These are phyloP conservation scores for Flaveria linearis DNA, from an alignment of 129 eudicot species.

Conservation along the genomic window DNA sequence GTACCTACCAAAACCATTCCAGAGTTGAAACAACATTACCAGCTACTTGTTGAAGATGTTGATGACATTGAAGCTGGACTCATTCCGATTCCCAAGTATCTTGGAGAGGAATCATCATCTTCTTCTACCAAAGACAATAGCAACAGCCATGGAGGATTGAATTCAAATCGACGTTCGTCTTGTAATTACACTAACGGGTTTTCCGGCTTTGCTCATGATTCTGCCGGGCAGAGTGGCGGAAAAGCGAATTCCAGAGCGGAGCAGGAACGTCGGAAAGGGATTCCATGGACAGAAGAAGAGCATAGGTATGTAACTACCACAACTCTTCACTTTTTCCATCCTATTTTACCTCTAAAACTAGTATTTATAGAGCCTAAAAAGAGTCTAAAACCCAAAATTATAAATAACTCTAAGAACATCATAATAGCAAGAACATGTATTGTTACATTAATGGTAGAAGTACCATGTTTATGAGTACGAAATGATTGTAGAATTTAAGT, in stretches of 20 bases:
- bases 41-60: conserved; percentile 69
- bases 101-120: conserved; percentile 55
- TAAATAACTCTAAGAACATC: neutral
- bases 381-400: no score
- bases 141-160: conserved; percentile 37
- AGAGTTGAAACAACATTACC: conserved; percentile 71
- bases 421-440: neutral
- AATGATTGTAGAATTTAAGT: conserved; percentile 35
- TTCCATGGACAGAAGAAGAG: conserved; percentile 96
- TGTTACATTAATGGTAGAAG: conserved; percentile 20
- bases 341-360: neutral
- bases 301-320: conserved; percentile 65
- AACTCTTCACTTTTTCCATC: neutral
- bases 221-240: conserved; percentile 35
- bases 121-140: conserved; percentile 47
- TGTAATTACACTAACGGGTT: conserved; percentile 47
- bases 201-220: conserved; percentile 48
- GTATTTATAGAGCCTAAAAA: neutral
- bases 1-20: conserved; percentile 68
- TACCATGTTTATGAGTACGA: conserved; percentile 35
- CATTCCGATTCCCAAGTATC: conserved; percentile 77
- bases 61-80: conserved; percentile 74
- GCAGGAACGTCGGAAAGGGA: conserved; percentile 89
- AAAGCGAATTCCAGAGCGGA: conserved; percentile 61
- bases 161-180: conserved; percentile 41